phyloP scores from a whole-genome alignment of 257 asterid species.

The Perilla frutescens region DNA sequence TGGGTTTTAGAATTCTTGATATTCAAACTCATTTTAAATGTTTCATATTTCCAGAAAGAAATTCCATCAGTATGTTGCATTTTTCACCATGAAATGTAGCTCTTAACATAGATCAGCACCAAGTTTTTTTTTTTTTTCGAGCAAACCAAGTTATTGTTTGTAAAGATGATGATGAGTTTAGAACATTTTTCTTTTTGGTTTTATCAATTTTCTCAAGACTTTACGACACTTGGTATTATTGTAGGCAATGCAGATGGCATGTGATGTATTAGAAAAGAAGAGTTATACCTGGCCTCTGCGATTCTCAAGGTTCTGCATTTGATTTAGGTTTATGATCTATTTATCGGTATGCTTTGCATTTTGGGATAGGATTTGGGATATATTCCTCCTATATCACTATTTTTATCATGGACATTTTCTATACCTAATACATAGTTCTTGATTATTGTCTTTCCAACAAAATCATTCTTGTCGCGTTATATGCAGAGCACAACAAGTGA shows the following conservation, averaged over 20 bases:
- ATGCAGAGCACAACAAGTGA: slow-evolving; percentile 75
- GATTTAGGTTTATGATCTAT: not conserved
- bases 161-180: not conserved
- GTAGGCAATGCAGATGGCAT: slow-evolving; percentile 83
- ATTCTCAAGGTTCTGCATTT: slow-evolving; percentile 66
- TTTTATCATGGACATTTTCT: not conserved
- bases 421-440: too few relatives aligned
- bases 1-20: slow-evolving; percentile 1
- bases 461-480: slow-evolving; percentile 23
- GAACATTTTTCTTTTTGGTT: slow-evolving; percentile 1
- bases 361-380: not conserved
- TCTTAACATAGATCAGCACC: slow-evolving; percentile 7
- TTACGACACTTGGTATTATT: slow-evolving; percentile 28
- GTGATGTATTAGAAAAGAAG: slow-evolving; percentile 80
- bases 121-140: not conserved
- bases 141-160: not conserved
- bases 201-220: slow-evolving; percentile 23
- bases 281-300: slow-evolving; percentile 75
- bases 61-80: not conserved
- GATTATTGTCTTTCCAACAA: slow-evolving; percentile 17
- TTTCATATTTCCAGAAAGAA: not conserved
- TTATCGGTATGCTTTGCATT: slow-evolving; percentile 21
- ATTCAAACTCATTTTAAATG: slow-evolving; percentile 7
- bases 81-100: slow-evolving; percentile 11
- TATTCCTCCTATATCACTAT: not conserved